Evolutionary conservation across 2,329 filamentous ascomycete species (phyloP), one percentile per base, ranked within the genome.

Genomic region (Aureobasidium mangrovei): DNA sequence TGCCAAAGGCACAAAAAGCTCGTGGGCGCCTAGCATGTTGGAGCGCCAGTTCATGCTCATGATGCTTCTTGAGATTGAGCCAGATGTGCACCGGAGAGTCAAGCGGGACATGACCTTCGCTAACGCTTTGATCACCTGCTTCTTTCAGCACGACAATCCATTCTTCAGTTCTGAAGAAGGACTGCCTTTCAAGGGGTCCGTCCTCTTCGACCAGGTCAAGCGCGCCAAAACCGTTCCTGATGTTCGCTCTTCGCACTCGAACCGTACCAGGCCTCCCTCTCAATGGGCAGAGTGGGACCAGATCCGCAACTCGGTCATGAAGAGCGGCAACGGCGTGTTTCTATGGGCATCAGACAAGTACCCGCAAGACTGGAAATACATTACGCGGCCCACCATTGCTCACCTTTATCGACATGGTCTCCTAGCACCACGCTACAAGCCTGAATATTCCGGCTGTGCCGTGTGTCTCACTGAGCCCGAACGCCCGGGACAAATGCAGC

Each of bases 371-470:
- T 56, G 54, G 46, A 51, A 56, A 60, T 4, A 60, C 65, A 45
- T 62, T 5, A 63, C 69, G 24, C 66, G 74, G 1, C 72, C 72
- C 5, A 70, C 70, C 12, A 64, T 77, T 45, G 70, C 72, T 1
- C 68, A 69, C n/a, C 60, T 77, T 8, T 77, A 74, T 62, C 70
- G 71, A 58, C 70, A 72, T 12, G 74, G 75, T 47, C 62, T 77
- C 35, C 69, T 77, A 49, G 62, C 62, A 27, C 57, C 63, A 46
- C 65, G 64, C 32, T 67, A 67, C 52, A 57, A 59, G 8, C 55
- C 54, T 2, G 33, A 63, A 3, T 62, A 65, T 44, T 61, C 66
- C 4, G 74, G 74, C 4, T 62, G 69, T 44, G 71, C 69, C 7
- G 65, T 69, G 3, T 69, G 68, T 2, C 63, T 61, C 31, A 64